Conservation (phyloP, 2,329 filamentous ascomycete species). For the Aspergillus candidus region DNA sequence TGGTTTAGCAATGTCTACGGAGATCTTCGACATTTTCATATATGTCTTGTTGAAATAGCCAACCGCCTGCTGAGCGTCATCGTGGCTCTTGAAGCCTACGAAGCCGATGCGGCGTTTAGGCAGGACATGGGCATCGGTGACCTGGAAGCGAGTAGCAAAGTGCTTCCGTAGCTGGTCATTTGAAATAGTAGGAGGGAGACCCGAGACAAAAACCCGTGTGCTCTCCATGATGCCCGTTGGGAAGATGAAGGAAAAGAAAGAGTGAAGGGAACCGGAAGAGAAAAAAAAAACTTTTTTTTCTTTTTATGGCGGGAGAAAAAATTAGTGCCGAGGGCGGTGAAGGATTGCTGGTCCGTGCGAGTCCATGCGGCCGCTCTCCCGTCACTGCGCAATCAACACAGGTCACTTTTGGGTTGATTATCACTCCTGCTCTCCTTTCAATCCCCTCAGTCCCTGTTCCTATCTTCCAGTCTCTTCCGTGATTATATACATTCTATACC, state of each 20-base stretch:
- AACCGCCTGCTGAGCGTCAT: constrained; percentile 75
- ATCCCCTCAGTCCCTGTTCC: neutral
- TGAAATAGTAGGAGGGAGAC: constrained; percentile 76
- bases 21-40: constrained; percentile 91
- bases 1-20: constrained; percentile 79
- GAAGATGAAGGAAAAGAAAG: constrained; percentile 10
- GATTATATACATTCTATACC: neutral
- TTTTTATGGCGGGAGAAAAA: constrained; percentile 24
- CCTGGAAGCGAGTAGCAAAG: constrained; percentile 68
- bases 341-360: constrained; percentile 21
- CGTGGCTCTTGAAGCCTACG: constrained; percentile 79
- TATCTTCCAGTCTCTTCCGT: neutral
- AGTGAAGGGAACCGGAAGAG: constrained; percentile 12
- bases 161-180: constrained; percentile 84
- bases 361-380: constrained; percentile 9
- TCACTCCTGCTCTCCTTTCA: neutral
- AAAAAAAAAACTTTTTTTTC: constrained; percentile 12
- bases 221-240: constrained; percentile 54
- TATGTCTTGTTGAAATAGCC: constrained; percentile 95
- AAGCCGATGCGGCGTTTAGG: constrained; percentile 88
- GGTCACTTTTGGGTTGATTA: neutral
- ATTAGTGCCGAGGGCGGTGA: constrained; percentile 33
- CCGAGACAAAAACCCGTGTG: constrained; percentile 66
- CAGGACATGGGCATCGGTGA: constrained; percentile 91
- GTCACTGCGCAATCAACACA: constrained; percentile 5